Evolutionary conservation across 164 flowering plant genomes (phyloP).

Genomic region (Akebia trifoliata): DNA sequence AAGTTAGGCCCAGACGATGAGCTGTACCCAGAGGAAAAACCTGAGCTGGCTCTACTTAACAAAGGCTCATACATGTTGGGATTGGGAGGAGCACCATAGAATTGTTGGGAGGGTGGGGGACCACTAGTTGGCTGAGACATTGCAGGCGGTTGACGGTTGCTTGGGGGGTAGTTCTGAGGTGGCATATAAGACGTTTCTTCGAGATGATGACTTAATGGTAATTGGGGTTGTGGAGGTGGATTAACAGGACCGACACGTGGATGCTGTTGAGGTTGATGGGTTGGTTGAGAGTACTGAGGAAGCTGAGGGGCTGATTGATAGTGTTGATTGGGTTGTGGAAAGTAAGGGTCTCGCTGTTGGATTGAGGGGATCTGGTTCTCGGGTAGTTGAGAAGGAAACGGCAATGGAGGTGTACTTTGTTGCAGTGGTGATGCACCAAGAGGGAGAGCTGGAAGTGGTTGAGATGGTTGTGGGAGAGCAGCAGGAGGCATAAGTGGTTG

Average conservation of each 20-base stretch:
- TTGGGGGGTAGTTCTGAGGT: slow-evolving; percentile 53
- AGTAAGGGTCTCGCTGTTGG: slow-evolving; percentile 47
- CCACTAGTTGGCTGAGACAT: background rate
- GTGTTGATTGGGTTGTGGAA: slow-evolving; percentile 41
- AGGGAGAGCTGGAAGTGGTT: slow-evolving; percentile 27
- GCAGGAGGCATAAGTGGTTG: slow-evolving; percentile 36
- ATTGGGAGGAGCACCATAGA: slow-evolving; percentile 43
- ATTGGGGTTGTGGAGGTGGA: slow-evolving; percentile 43
- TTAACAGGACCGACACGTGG: slow-evolving; percentile 31
- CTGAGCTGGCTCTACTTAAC: slow-evolving; percentile 48
- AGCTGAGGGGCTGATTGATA: slow-evolving; percentile 36
- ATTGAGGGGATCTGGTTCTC: slow-evolving; percentile 37
- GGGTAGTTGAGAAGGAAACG: no score
- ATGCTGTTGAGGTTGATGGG: slow-evolving; percentile 29
- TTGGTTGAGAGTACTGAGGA: slow-evolving; percentile 49
- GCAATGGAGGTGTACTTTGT: no score
- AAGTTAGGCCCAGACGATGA: slow-evolving; percentile 38
- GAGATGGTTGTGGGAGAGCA: slow-evolving; percentile 23
- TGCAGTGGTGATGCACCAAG: slow-evolving; percentile 29
- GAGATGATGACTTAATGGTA: slow-evolving; percentile 42
- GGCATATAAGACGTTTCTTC: slow-evolving; percentile 61
- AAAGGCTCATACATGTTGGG: slow-evolving; percentile 53
- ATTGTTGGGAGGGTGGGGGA: slow-evolving; percentile 35
- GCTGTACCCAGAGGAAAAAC: slow-evolving; percentile 44
- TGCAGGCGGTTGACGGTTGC: slow-evolving; percentile 38